Evolutionary conservation across 208 protist species (phyloP), one percentile per base, ranked within the genome.

Genomic region (Leishmania aethiopica): DNA sequence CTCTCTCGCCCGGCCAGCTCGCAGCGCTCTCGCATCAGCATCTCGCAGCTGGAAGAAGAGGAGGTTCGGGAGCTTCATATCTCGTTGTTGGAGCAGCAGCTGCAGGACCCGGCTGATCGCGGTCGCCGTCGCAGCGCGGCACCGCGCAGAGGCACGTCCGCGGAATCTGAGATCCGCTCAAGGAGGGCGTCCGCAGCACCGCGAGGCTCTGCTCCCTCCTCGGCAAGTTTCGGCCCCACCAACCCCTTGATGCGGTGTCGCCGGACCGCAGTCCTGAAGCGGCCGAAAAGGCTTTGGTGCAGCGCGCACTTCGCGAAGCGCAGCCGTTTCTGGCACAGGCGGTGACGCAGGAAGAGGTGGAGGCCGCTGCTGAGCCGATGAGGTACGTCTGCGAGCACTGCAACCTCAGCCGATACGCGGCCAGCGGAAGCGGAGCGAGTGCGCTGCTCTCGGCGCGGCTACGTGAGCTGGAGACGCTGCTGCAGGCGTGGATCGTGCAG

Each of bases 361-460:
- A 80, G 76, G 75, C 76, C 11, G 76, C 3, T 1, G 32, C 32
- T 3, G 66, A 75, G 53, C 75, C 81, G 51, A 84, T 84, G 81
- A n/a, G 19, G 32, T 76, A 71, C 55, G 75, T 84, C 75, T 84
- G 80, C 42, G 81, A 84, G 75, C 60, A 77, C 37, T 60, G 53
- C 75, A 75, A 84, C 67, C 69, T 84, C 53, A 64, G 42, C 32
- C 47, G 6, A 32, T 79, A 80, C 75, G 75, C 81, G 8, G 35
- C 51, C 45, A 60, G 60, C 35, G 55, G 57, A 11, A 66, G 15
- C 45, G 64, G 53, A 13, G 19, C 66, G 7, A 84, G 75, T 37
- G 81, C 75, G 67, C 75, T 84, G 55, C 81, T 86, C 72, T 32
- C 13, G 73, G 77, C 76, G 19, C 76, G 77, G 25, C 78, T 81